Conservation (phyloP, 129 eudicot species). For the Gnaphalium uliginosum region DNA sequence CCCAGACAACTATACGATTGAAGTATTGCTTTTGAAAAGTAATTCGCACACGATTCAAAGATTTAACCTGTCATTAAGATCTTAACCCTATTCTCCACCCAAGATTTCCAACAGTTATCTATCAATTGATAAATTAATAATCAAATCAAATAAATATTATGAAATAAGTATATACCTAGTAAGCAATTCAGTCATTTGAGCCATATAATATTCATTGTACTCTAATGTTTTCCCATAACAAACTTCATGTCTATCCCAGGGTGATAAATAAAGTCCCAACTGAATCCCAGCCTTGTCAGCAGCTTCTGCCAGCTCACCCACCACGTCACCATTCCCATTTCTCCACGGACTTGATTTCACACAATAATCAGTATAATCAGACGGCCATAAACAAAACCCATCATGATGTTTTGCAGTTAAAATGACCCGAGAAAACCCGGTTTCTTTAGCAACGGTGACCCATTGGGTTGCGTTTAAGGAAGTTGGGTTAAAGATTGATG, state of each 20-base stretch:
- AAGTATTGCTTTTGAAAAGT: background rate
- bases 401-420: conserved; percentile 90
- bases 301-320: conserved; percentile 74
- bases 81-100: background rate
- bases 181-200: conserved; percentile 91
- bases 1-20: no score
- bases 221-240: conserved; percentile 72
- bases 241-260: conserved; percentile 91
- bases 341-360: conserved; percentile 76
- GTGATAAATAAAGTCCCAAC: conserved; percentile 88
- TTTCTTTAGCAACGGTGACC: conserved; percentile 68
- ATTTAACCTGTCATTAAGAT: background rate
- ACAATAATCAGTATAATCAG: conserved; percentile 68
- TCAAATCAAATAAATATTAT: background rate
- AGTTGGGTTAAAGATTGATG: conserved; percentile 65
- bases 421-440: conserved; percentile 70
- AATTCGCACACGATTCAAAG: no score
- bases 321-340: conserved; percentile 77
- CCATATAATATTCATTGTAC: conserved; percentile 87
- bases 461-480: conserved; percentile 63
- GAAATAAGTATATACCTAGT: conserved; percentile 52
- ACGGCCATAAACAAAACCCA: conserved; percentile 95
- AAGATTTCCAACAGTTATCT: background rate
- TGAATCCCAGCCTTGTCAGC: conserved; percentile 57
- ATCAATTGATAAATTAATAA: background rate